Evolutionary conservation across 176 grass and related monocot genomes (phyloP), one percentile per base, ranked within the genome.

Genomic region (Musa beccarii): DNA sequence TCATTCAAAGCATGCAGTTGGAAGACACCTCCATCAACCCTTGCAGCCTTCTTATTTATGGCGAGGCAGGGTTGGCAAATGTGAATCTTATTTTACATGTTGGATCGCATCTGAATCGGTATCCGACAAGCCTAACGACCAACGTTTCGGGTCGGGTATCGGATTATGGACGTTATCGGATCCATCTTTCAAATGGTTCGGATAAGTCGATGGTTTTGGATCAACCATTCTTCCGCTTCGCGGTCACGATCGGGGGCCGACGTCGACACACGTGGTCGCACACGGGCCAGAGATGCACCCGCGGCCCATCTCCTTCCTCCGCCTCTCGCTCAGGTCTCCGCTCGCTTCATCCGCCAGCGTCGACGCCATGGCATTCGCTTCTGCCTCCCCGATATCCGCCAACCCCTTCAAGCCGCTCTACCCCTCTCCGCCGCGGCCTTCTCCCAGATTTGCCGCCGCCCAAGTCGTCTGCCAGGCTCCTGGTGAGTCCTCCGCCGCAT

Each of bases 331-430:
- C 68, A 49, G 28, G 77, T 34, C 34, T n/a, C 22, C 52, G 1
- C 19, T 53, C 51, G 16, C n/a, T 14, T 28, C 24, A 12, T 17
- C 57, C 34, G 10, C 59, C 9, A 2, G 10, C 1, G 11, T 22
- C 61, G 7, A 22, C 66, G 63, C 82, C 79, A 92, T 99, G 91
- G 83, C 66, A 55, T 79, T 87, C 53, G 72, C 91, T 61, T 81
- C 91, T 78, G 51, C 86, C 62, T 89, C 79, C 26, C 82, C 73
- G 29, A 75, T 92, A 49, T 78, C 86, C 16, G 24, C 79, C 69
- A 59, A 54, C 62, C 73, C 55, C 1, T 66, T 79, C 10, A 85
- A 73, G 26, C 23, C 54, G 15, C 1, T 52, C 54, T n/a, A 75
- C 2, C 7, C 59, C 15, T 12, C 66, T 81, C 57, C 72, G 43